Base-by-base conservation (phyloP, 768 basidiomycete species). In the Rhodotorula babjevae region DNA sequence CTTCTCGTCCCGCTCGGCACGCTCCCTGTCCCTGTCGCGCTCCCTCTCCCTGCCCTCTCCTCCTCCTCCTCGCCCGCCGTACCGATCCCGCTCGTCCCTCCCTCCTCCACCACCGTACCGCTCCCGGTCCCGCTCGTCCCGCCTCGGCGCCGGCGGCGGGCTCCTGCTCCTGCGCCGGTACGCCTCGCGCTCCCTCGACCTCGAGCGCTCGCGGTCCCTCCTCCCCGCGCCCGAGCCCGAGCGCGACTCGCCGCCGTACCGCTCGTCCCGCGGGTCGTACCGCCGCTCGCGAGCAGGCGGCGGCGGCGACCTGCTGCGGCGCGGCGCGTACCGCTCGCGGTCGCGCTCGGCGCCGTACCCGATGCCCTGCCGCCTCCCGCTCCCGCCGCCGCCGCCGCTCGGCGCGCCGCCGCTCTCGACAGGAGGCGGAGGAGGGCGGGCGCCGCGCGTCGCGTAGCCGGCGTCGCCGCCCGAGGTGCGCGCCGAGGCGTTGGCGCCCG, bases 141-240 rank as follows among this genome's bases (percentile, higher is more conserved):
- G 23, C 50, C 50, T 6, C 23, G 25, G 21, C 49, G 18, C 19
- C 49, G 49, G 25, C 49, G 49, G 21, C 49, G 9, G 25, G 80
- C 80, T 84, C 81, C 84, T 79, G 80, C 83, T 83, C 80, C 73
- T 78, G 75, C 81, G 78, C 81, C 77, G 79, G 74, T 80, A 76
- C 44, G 14, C 18, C 79, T 77, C 81, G 83, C 81, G 83, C 25
- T 52, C 50, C 23, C 25, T 23, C 50, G 23, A 25, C 50, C 50
- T 27, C 23, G 19, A 10, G 19, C 49, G 49, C 7, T 9, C 9
- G 49, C 25, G 25, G 25, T 12, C 50, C 50, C 44, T 18, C 3
- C 44, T 11, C 12, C 42, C 42, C 42, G 42, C 42, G 9, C 44
- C 44, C 44, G 3, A 46, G 36, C 36, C 9, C 36, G 36, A 36